Conservation (phyloP, 1,284 basidiomycete species). For the Anthracocystis panici-leucophaei region DNA sequence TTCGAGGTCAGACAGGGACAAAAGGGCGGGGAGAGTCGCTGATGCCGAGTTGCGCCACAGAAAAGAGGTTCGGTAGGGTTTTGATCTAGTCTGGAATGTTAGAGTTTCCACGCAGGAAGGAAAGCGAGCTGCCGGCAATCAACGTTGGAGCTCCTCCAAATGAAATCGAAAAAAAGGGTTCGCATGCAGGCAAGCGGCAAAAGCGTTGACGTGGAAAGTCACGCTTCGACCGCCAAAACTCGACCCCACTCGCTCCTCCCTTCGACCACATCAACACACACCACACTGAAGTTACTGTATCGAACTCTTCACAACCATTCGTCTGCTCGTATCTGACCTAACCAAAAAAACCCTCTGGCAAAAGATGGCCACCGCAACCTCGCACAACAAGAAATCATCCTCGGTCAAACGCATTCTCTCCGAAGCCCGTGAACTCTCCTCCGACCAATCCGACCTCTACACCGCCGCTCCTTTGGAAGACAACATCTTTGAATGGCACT, state of each 20-base stretch:
- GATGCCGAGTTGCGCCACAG: too few species aligned
- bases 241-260: background rate
- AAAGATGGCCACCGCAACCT: conserved; percentile 44
- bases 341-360: background rate
- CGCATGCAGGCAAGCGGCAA: too few species aligned
- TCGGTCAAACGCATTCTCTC: conserved; percentile 97
- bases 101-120: too few species aligned
- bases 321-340: background rate
- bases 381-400: conserved; percentile 73
- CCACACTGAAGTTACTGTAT: background rate
- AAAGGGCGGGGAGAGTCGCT: too few species aligned
- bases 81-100: too few species aligned
- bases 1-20: too few species aligned
- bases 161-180: background rate
- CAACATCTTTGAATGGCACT: conserved; percentile 85
- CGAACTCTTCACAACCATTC: background rate
- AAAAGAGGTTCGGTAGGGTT: too few species aligned
- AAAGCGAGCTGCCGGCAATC: too few species aligned
- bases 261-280: background rate
- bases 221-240: background rate
- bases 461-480: conserved; percentile 81
- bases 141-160: background rate
- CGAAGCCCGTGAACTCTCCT: conserved; percentile 87
- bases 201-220: conserved; percentile 4
- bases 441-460: conserved; percentile 84